Evolutionary conservation across 768 basidiomycete species (phyloP).

Genomic region (Agrocybe praecox): DNA sequence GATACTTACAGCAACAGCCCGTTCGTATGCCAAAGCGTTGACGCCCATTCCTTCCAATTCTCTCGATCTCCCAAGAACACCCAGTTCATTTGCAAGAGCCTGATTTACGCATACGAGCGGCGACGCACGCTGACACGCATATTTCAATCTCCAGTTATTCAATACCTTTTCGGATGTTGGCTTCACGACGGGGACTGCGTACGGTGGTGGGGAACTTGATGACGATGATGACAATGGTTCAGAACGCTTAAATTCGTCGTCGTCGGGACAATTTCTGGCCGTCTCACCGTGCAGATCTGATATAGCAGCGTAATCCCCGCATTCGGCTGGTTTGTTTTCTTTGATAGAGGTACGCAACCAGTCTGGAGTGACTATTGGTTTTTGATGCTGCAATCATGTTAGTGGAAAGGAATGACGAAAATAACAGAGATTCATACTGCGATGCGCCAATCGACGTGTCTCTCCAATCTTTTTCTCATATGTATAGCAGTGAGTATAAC

Average conservation of each 20-base stretch:
- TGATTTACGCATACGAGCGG: slow-evolving; percentile 76
- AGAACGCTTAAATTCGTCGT: slow-evolving; percentile 22
- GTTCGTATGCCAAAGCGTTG: slow-evolving; percentile 72
- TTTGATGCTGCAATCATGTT: slow-evolving; percentile 51
- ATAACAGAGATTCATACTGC: slow-evolving; percentile 48
- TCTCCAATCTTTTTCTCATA: slow-evolving; percentile 69
- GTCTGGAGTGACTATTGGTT: slow-evolving; percentile 67
- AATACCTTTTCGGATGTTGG: slow-evolving; percentile 23
- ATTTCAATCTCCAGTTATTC: slow-evolving; percentile 42
- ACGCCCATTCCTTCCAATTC: slow-evolving; percentile 67
- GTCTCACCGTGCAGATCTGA: slow-evolving; percentile 50
- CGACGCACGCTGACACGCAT: slow-evolving; percentile 64
- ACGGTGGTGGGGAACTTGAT: background rate
- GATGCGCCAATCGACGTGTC: slow-evolving; percentile 66
- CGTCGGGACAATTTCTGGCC: slow-evolving; percentile 41
- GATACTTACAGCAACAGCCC: slow-evolving; percentile 67
- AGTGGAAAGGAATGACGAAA: background rate
- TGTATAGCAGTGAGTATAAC: slow-evolving; percentile 66
- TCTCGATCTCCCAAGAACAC: slow-evolving; percentile 57
- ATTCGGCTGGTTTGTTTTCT: slow-evolving; percentile 47
- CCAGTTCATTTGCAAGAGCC: slow-evolving; percentile 56
- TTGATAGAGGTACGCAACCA: slow-evolving; percentile 68
- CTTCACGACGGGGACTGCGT: slow-evolving; percentile 12
- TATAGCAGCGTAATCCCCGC: slow-evolving; percentile 58
- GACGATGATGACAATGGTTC: slow-evolving; percentile 1